Percentiles rank a stretch among this genome's conserved stretches.
phyloP scores from a whole-genome alignment of 257 asterid genomes.

The Dorcoceras hygrometricum region DNA sequence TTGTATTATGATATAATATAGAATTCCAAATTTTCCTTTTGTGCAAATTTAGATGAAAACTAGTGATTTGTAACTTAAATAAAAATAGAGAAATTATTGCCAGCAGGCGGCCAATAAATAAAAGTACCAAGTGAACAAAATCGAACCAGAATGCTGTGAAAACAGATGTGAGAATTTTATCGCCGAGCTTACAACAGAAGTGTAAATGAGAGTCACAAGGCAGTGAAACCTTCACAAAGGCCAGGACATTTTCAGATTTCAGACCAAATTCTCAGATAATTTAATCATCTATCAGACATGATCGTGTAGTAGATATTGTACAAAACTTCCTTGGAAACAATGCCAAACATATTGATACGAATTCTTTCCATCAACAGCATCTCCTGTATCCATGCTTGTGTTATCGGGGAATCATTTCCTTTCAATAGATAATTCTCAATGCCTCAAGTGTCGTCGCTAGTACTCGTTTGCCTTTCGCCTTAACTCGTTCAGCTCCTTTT shows the following conservation, averaged over 20 bases:
- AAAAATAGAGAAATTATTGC: too few species aligned
- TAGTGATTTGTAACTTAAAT: too few species aligned
- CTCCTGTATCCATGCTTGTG: neutral
- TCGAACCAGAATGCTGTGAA: neutral
- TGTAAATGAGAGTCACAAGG: neutral
- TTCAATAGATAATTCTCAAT: neutral
- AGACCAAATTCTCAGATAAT: too few species aligned
- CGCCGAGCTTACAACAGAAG: neutral
- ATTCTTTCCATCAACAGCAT: neutral
- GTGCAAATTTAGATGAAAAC: too few species aligned
- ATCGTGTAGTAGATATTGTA: neutral
- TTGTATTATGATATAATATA: too few species aligned
- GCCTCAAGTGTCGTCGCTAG: conserved; percentile 27
- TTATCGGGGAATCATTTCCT: conserved; percentile 10
- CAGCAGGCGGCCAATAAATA: too few species aligned
- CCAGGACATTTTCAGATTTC: neutral
- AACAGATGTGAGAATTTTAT: too few species aligned
- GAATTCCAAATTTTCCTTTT: too few species aligned
- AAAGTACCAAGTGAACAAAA: too few species aligned
- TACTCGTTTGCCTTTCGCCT: conserved; percentile 74
- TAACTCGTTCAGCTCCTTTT: conserved; percentile 80
- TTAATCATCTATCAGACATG: neutral
- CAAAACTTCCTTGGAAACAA: neutral
- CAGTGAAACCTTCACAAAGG: neutral
- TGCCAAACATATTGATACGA: neutral